Percentiles rank a stretch among this genome's conserved stretches.
Evolutionary conservation across 768 basidiomycete species (phyloP).

Genomic region (Phlegmacium glaucopus): DNA sequence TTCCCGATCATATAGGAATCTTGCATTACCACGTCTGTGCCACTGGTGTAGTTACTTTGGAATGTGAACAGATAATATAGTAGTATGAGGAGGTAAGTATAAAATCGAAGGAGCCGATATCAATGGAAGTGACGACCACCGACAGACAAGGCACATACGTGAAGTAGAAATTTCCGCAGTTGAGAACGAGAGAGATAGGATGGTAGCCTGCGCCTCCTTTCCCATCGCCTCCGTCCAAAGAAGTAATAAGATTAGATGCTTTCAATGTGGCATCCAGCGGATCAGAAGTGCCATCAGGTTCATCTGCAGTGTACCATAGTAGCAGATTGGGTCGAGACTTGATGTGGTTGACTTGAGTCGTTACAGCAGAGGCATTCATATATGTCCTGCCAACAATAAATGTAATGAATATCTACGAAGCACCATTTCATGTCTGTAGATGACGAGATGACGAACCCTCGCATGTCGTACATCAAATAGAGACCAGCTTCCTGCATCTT

Average conservation of each 20-base stretch:
- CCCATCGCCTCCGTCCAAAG: constrained; percentile 50
- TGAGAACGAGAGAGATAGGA: constrained; percentile 61
- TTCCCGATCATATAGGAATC: constrained; percentile 59
- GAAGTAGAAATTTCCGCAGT: constrained; percentile 68
- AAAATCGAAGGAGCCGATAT: background rate
- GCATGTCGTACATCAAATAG: constrained; percentile 86
- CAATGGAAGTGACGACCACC: background rate
- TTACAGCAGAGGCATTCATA: constrained; percentile 59
- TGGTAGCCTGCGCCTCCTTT: constrained; percentile 55
- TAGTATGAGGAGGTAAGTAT: background rate
- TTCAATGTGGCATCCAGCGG: constrained; percentile 57
- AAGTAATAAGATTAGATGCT: constrained; percentile 54
- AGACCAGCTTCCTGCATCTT: constrained; percentile 65
- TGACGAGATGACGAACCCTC: constrained; percentile 35
- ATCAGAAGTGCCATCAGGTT: constrained; percentile 69
- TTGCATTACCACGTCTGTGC: constrained; percentile 70
- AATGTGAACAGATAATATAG: background rate
- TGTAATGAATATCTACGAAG: background rate
- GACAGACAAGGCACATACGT: constrained; percentile 22
- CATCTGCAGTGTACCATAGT: constrained; percentile 72
- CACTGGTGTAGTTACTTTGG: constrained; percentile 42
- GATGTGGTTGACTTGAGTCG: constrained; percentile 64
- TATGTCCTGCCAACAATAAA: constrained; percentile 44
- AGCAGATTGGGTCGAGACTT: constrained; percentile 67
- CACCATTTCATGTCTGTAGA: background rate